phyloP scores from a whole-genome alignment of 768 basidiomycete genomes.

The Tylopilus sp. region DNA sequence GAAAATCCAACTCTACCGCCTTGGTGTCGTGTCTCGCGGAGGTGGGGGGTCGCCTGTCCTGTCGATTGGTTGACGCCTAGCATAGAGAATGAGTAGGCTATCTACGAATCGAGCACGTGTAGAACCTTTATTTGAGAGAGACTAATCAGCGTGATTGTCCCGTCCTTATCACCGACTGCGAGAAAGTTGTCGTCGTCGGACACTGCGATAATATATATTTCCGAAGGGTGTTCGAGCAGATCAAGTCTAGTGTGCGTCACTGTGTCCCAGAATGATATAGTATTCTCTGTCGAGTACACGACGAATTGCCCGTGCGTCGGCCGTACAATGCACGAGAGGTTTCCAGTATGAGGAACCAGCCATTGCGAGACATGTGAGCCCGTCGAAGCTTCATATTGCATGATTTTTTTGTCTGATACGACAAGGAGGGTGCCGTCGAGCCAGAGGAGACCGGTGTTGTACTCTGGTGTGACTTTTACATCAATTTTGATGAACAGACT shows the following conservation, averaged over 20 bases:
- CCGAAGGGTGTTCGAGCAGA: background rate
- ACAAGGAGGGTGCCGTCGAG: background rate
- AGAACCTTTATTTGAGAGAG: background rate
- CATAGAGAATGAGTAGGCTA: background rate
- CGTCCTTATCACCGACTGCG: background rate
- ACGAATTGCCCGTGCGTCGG: background rate
- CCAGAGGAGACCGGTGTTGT: slow-evolving; percentile 2
- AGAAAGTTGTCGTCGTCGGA: background rate
- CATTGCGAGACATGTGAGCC: background rate
- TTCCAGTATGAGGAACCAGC: background rate
- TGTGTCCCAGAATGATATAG: background rate
- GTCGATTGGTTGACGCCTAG: background rate
- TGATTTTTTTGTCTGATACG: background rate
- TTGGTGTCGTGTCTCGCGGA: background rate
- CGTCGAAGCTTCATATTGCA: background rate
- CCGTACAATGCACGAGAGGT: background rate
- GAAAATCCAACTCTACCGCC: too few species aligned
- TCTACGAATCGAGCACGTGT: background rate
- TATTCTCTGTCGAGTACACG: background rate
- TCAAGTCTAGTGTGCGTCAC: background rate
- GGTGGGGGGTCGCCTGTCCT: background rate
- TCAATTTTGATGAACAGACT: background rate
- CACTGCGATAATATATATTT: background rate
- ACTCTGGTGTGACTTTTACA: background rate
- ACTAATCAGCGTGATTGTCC: background rate